A percentile compares a stretch with the other conserved stretches of the same genome.
Evolutionary conservation across 2,329 filamentous ascomycete species (phyloP).

Genomic region (Aureobasidium melanogenum): DNA sequence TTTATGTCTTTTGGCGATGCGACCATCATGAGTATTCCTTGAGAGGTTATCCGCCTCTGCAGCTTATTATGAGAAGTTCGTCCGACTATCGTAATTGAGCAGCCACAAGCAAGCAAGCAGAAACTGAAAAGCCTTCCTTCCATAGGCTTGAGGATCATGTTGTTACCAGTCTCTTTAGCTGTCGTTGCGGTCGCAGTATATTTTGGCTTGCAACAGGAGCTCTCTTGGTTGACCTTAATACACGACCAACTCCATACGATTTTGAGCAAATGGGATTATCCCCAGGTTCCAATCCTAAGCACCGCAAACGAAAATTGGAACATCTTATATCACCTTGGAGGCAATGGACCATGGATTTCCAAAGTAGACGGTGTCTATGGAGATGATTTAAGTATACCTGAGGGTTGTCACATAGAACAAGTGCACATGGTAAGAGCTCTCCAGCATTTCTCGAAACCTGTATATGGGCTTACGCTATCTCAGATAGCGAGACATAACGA

Average conservation of each 20-base stretch:
- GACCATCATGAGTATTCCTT: neutral
- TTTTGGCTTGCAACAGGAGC: neutral
- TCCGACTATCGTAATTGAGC: neutral
- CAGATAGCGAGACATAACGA: conserved; percentile 51
- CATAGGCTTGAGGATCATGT: neutral
- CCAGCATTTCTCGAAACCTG: neutral
- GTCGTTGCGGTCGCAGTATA: neutral
- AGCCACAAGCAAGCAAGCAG: neutral
- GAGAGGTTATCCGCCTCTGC: neutral
- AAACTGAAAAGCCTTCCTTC: neutral
- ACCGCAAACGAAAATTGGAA: conserved; percentile 31
- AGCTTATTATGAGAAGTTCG: too few species aligned
- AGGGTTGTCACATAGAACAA: conserved; percentile 44
- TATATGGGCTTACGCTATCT: conserved; percentile 4
- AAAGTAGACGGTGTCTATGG: conserved; percentile 35
- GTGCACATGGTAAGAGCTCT: conserved; percentile 44
- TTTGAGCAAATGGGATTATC: neutral
- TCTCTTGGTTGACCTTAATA: neutral
- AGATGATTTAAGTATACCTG: conserved; percentile 35
- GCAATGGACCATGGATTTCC: conserved; percentile 48
- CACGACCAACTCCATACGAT: neutral
- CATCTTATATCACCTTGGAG: conserved; percentile 45
- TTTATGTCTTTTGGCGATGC: neutral
- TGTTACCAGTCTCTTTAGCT: neutral
- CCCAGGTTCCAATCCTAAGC: neutral